Conservation (phyloP, 1,139 yeast genomes). For the Yamadazyma dushanensis region DNA sequence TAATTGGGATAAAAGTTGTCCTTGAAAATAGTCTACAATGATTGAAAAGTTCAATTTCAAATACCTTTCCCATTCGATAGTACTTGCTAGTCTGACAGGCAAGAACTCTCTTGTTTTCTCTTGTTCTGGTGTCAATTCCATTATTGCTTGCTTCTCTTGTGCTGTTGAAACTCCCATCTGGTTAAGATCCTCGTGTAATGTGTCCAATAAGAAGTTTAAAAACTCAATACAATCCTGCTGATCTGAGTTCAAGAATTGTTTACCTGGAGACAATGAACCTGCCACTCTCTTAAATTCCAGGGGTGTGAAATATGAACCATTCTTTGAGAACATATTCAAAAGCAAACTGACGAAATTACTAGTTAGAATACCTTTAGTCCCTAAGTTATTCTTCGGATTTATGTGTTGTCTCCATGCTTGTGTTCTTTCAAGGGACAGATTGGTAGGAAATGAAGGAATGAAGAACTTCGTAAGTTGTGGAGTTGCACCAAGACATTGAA, state of each 20-base stretch:
- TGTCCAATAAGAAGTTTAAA: slow-evolving; percentile 77
- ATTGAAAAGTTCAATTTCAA: slow-evolving; percentile 81
- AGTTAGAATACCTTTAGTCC: slow-evolving; percentile 82
- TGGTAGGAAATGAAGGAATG: slow-evolving; percentile 29
- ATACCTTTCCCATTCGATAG: slow-evolving; percentile 94
- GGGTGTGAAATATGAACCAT: slow-evolving; percentile 54
- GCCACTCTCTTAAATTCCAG: slow-evolving; percentile 58
- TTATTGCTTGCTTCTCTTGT: slow-evolving; percentile 39
- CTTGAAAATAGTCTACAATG: slow-evolving; percentile 84
- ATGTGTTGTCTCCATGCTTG: slow-evolving; percentile 67
- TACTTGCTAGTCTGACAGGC: slow-evolving; percentile 82
- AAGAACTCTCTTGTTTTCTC: slow-evolving; percentile 72
- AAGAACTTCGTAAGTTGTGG: slow-evolving; percentile 45
- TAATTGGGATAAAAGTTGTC: slow-evolving; percentile 82
- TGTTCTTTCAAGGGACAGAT: slow-evolving; percentile 19
- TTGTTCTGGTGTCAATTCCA: slow-evolving; percentile 67
- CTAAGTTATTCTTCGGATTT: slow-evolving; percentile 72
- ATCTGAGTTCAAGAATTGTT: slow-evolving; percentile 65
- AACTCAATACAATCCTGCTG: slow-evolving; percentile 97
- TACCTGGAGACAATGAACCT: slow-evolving; percentile 66
- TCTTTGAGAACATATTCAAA: slow-evolving; percentile 55
- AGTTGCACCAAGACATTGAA: slow-evolving; percentile 71
- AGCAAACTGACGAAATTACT: slow-evolving; percentile 68
- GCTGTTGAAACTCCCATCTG: slow-evolving; percentile 44
- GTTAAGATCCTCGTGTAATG: slow-evolving; percentile 86